Conservation (phyloP, 768 basidiomycete genomes). For the Paxillus ammoniavirescens region DNA sequence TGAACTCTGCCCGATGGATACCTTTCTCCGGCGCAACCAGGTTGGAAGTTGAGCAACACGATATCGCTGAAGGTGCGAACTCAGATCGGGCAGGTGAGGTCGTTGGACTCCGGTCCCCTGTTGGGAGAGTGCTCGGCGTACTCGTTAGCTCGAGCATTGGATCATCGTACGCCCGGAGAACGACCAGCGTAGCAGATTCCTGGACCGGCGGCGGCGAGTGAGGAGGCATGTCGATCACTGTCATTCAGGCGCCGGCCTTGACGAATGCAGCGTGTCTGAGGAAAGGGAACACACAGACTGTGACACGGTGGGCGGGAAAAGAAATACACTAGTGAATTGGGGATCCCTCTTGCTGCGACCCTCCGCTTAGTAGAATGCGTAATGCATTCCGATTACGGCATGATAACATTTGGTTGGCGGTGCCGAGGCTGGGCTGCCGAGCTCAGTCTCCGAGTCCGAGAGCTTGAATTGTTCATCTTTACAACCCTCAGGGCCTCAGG, state of each 20-base stretch:
- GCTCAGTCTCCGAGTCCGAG: no score
- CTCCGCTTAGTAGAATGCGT: slow-evolving; percentile 18
- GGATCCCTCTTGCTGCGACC: not conserved
- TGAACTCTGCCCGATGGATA: slow-evolving; percentile 18
- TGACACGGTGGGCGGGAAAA: slow-evolving; percentile 14
- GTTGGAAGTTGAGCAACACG: slow-evolving; percentile 21
- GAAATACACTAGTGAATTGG: slow-evolving; percentile 4
- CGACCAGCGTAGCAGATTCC: slow-evolving; percentile 30
- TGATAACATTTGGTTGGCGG: not conserved
- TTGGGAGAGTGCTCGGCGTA: not conserved
- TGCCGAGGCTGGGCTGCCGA: no score
- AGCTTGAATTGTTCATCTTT: no score
- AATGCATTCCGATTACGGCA: slow-evolving; percentile 26
- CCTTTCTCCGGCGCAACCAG: slow-evolving; percentile 20
- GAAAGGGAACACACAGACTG: not conserved
- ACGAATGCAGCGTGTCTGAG: slow-evolving; percentile 4
- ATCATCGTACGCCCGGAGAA: slow-evolving; percentile 24
- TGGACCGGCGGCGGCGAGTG: slow-evolving; percentile 13
- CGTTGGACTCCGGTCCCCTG: slow-evolving; percentile 5
- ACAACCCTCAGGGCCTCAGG: no score
- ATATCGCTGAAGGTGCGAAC: slow-evolving; percentile 22
- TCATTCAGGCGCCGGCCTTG: slow-evolving; percentile 10
- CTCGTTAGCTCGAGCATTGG: not conserved
- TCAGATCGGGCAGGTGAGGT: slow-evolving; percentile 21
- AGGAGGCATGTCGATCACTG: slow-evolving; percentile 4